A percentile compares a stretch with the other conserved stretches of the same genome.
Evolutionary conservation across 1,284 basidiomycete species (phyloP).

Genomic region (Ganoderma lingzhi): DNA sequence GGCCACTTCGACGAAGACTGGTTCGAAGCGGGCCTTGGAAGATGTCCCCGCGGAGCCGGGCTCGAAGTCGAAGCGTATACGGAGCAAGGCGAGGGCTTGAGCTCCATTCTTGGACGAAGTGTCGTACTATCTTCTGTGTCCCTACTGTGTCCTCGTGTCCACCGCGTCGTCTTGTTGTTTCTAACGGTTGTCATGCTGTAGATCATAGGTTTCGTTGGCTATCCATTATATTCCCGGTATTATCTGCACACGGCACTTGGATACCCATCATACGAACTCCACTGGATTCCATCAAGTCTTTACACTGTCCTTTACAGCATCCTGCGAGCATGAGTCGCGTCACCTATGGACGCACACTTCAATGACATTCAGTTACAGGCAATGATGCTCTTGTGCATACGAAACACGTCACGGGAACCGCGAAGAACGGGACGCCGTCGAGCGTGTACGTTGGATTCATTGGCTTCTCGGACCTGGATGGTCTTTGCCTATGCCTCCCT

Average conservation of each 20-base stretch:
- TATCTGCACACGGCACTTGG: no score
- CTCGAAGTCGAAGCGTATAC: background rate
- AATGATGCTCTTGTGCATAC: background rate
- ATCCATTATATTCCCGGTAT: background rate
- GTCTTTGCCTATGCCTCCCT: no score
- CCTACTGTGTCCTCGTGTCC: background rate
- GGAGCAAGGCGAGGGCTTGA: background rate
- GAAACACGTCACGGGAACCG: constrained; percentile 36
- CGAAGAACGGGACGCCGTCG: constrained; percentile 47
- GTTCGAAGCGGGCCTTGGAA: no score
- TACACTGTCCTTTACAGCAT: no score
- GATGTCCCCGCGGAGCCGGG: background rate
- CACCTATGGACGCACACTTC: no score
- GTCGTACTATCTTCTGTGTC: background rate
- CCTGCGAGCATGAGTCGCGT: no score
- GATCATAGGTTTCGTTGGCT: background rate
- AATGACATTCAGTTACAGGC: constrained; percentile 42
- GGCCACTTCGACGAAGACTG: no score
- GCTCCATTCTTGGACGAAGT: background rate
- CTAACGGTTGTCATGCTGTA: background rate
- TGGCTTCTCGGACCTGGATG: no score
- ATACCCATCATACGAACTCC: no score
- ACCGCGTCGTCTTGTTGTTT: background rate
- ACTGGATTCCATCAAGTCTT: no score
- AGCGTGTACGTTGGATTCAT: constrained; percentile 26